phyloP scores from a whole-genome alignment of 225 moss, liverwort and hornwort genomes.

The Bryum argenteum region DNA sequence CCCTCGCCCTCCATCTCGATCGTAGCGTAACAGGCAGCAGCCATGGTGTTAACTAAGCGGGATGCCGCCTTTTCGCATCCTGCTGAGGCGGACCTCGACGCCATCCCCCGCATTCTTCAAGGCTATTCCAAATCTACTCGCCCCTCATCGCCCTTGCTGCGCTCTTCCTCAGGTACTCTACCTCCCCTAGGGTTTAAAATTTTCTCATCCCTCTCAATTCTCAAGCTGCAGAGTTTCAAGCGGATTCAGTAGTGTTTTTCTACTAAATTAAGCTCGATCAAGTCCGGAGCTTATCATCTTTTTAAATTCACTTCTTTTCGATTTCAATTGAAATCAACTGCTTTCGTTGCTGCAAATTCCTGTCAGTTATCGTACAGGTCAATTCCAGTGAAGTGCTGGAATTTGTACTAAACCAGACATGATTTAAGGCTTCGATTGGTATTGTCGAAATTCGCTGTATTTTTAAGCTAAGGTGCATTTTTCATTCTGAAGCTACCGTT shows the following conservation, averaged over 20 bases:
- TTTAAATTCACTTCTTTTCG: background rate
- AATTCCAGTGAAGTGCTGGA: too few relatives aligned
- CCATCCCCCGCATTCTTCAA: background rate
- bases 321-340: too few relatives aligned
- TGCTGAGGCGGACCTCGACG: background rate
- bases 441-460: background rate
- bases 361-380: too few relatives aligned
- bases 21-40: background rate
- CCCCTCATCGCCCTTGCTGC: background rate
- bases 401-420: too few relatives aligned
- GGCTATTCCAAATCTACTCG: constrained; percentile 13
- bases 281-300: background rate
- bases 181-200: constrained; percentile 6
- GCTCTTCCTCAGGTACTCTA: background rate
- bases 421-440: too few relatives aligned
- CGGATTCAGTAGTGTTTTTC: too few relatives aligned
- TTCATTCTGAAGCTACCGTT: background rate
- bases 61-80: constrained; percentile 21
- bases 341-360: too few relatives aligned
- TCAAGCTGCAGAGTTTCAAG: background rate
- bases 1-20: background rate
- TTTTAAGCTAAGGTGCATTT: background rate
- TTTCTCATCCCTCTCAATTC: background rate
- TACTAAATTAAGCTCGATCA: too few relatives aligned
- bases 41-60: constrained; percentile 43